phyloP scores from a whole-genome alignment of 768 basidiomycete genomes.

The Trametes villosa region DNA sequence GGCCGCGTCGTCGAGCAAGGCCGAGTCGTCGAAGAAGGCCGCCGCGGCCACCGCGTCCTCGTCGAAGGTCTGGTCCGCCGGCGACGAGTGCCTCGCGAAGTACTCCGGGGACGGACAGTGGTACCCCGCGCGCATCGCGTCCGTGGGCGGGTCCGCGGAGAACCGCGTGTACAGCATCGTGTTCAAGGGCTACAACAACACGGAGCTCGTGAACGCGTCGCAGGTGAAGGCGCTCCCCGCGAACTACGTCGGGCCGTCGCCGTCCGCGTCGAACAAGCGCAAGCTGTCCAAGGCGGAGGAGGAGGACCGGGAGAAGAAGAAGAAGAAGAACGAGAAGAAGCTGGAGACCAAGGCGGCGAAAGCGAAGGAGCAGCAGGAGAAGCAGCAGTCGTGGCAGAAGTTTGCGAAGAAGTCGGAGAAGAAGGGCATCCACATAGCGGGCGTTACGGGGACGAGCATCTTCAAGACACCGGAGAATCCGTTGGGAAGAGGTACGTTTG shows the following conservation, averaged over 20 bases:
- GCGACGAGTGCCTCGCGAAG: constrained; percentile 85
- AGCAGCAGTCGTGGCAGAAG: constrained; percentile 91
- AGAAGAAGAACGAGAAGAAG: constrained; percentile 96
- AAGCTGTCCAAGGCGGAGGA: constrained; percentile 82
- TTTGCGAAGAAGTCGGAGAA: constrained; percentile 94
- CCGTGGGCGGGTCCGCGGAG: constrained; percentile 78
- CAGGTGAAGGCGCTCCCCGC: constrained; percentile 73
- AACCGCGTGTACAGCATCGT: constrained; percentile 88
- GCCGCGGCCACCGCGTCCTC: constrained; percentile 47
- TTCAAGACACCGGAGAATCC: constrained; percentile 96
- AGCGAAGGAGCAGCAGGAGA: constrained; percentile 83
- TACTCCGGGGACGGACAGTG: constrained; percentile 84
- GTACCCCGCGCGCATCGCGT: constrained; percentile 90
- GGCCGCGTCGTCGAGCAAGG: constrained; percentile 60
- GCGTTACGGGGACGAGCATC: constrained; percentile 85
- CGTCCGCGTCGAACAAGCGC: constrained; percentile 63
- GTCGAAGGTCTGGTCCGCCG: constrained; percentile 69
- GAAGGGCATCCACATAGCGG: constrained; percentile 91
- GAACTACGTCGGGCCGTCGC: constrained; percentile 46
- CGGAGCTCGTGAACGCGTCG: constrained; percentile 76
- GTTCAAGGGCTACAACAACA: constrained; percentile 91
- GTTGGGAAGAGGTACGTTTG: constrained; percentile 71
- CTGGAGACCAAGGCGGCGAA: constrained; percentile 81
- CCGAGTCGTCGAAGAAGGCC: constrained; percentile 53
- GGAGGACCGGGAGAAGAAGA: constrained; percentile 86